Evolutionary conservation across 306 rosid genomes (phyloP), one percentile per base, ranked within the genome.

Genomic region (Canavalia ensiformis): DNA sequence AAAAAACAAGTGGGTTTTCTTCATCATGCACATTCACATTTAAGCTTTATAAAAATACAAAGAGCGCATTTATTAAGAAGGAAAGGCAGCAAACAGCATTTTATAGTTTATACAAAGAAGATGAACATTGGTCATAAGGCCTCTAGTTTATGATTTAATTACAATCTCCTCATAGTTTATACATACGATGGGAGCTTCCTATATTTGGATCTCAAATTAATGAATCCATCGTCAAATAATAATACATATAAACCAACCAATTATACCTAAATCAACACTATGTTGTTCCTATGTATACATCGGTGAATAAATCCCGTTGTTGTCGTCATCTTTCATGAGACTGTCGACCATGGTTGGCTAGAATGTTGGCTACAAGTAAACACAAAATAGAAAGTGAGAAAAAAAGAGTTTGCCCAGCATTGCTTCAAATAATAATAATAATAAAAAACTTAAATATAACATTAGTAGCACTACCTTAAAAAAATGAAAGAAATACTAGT

Each of bases 291-390:
- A 31, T 18, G 11, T 28, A 65, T 65, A 39, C 51, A 65, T 67
- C 69, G 42, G 51, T 13, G 6, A 41, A 70, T 42, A 64, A 29
- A 71, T 81, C 73, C 47, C 77, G 47, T 78, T 74, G 57, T 44
- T 76, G 50, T 62, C 58, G 44, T 66, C 77, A 47, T 52, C 76
- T 66, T 75, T 79, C 70, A 79, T 45, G 79, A 51, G 71, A 78
- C 64, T 67, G 66, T 71, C 2, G 78, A 64, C 84, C 81, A 86
- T 46, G 87, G 44, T 80, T 75, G 87, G 69, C 81, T 83, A 70
- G 80, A 34, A 30, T 80, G 77, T 80, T 86, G 87, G 41, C 89
- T 86, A 65, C 85, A 83, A 64, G 70, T 78, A 35, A 79, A 64
- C 42, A 59, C 18, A 69, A 12, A 41, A 50, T 39, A 73, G 25